These are phyloP conservation scores for Mortierella sp. DNA, from an alignment of 371 early-diverging fungal genomes.

Conservation along the genomic window DNA sequence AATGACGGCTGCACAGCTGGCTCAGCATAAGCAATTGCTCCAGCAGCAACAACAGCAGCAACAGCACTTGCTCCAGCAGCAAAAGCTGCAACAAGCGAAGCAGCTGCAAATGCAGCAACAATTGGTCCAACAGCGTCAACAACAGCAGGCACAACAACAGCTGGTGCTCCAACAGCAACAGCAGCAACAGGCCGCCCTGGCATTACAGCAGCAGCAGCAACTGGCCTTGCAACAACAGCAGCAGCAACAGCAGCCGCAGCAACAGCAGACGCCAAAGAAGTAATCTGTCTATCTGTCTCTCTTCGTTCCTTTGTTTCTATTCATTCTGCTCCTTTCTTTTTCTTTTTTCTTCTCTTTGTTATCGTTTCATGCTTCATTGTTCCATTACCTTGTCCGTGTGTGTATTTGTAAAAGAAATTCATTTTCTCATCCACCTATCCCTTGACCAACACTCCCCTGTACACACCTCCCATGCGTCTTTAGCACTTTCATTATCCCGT, in stretches of 20 bases:
- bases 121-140: slow-evolving; percentile 26
- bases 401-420: slow-evolving; percentile 2
- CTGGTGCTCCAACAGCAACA: slow-evolving; percentile 30
- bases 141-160: slow-evolving; percentile 36
- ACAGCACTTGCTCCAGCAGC: slow-evolving; percentile 33
- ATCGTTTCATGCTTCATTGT: no score
- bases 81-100: slow-evolving; percentile 30
- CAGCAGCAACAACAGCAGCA: slow-evolving; percentile 32
- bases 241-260: slow-evolving; percentile 25
- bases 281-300: no score
- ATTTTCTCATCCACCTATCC: not conserved
- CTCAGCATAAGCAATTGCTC: slow-evolving; percentile 22
- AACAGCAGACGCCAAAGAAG: slow-evolving; percentile 14
- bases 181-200: slow-evolving; percentile 19
- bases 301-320: no score
- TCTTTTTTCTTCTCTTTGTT: no score
- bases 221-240: slow-evolving; percentile 27
- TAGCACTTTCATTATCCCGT: no score
- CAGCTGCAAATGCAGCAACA: slow-evolving; percentile 33
- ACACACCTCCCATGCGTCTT: not conserved
- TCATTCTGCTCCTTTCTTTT: no score
- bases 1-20: slow-evolving; percentile 32
- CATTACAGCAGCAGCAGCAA: slow-evolving; percentile 14
- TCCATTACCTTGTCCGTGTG: not conserved
- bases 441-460: not conserved